Base-by-base conservation (phyloP, 2,329 filamentous ascomycete species). In the Calonectria leucothoes region DNA sequence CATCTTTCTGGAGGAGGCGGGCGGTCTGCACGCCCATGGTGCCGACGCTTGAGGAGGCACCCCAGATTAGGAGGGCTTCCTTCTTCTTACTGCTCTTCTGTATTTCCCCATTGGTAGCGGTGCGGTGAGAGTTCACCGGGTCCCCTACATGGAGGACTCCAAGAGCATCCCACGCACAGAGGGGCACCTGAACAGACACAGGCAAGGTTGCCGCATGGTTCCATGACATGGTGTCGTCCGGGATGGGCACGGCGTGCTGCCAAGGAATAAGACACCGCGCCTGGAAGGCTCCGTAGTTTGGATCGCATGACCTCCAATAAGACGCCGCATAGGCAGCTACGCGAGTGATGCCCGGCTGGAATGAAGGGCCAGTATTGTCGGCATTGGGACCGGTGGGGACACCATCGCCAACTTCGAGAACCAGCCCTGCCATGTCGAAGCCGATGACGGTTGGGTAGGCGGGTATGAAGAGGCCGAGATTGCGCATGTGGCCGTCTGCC, bases 251-350 rank as follows among this genome's bases (percentile, higher is more conserved):
- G 6, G 76, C 84, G 63, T 87, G 85, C 71, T 85, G 83, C 80
- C 84, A 87, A 3, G 84, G 84, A 4, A 88, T 80, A 14, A 88
- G 77, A 4, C 83, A 86, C 1, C 78, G 78, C 51, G 87, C 84
- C 68, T 88, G 87, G 57, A 88, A 89, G 8, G 81, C 81, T 45
- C 89, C 87, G 74, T 89, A 87, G 78, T 89, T 81, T 3, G 86
- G 84, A 27, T 84, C 78, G 25, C 83, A 86, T 11, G 82, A 82
- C 42, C 81, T 87, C 85, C 87, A 90, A 25, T 85, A 75, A 0
- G 79, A 81, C 5, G 83, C 82, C 0, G 84, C 80, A 63, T 84
- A 86, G 17, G 85, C 86, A 1, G 83, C 82, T 2, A 87, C 76
- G 1, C 84, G 85, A 48, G 83, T 85, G 61, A 83, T 74, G 0